Conservation (phyloP, 164 flowering plant genomes). For the Vitis labrusca region DNA sequence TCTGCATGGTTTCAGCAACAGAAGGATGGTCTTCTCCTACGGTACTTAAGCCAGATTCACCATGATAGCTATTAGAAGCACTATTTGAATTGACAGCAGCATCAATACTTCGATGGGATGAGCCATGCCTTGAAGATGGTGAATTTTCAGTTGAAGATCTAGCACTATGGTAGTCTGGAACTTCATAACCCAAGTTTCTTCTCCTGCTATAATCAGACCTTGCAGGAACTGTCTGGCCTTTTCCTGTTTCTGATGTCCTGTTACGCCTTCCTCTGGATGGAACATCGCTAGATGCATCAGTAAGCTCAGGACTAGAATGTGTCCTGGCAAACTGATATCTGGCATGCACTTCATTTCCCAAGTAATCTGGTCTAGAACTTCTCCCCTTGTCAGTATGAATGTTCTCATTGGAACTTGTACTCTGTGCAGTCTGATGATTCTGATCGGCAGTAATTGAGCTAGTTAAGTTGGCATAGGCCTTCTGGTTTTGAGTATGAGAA, state of each 20-base stretch:
- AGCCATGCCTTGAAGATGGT: constrained; percentile 40
- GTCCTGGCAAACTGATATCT: constrained; percentile 75
- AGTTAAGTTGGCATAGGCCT: constrained; percentile 29
- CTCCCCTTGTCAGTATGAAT: constrained; percentile 33
- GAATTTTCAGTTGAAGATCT: constrained; percentile 45
- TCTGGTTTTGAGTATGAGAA: constrained; percentile 49
- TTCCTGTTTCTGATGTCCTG: constrained; percentile 47
- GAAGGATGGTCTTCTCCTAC: constrained; percentile 51
- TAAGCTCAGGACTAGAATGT: constrained; percentile 89
- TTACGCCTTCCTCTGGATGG: constrained; percentile 48
- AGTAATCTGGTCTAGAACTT: constrained; percentile 35
- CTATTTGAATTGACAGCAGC: constrained; percentile 30
- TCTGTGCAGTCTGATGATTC: constrained; percentile 18
- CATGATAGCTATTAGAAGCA: constrained; percentile 38
- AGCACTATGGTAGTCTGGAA: constrained; percentile 28
- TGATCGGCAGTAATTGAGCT: constrained; percentile 43
- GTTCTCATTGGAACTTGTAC: constrained; percentile 30
- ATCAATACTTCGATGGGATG: constrained; percentile 42
- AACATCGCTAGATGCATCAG: constrained; percentile 51
- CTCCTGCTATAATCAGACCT: constrained; percentile 49
- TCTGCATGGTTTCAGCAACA: constrained; percentile 41
- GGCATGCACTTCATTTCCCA: constrained; percentile 44
- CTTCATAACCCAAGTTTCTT: constrained; percentile 53
- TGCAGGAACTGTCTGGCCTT: constrained; percentile 38
- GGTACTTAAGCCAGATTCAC: constrained; percentile 31